Conservation (phyloP, 2,329 filamentous ascomycete genomes). For the Tolypocladium ophioglossoides region DNA sequence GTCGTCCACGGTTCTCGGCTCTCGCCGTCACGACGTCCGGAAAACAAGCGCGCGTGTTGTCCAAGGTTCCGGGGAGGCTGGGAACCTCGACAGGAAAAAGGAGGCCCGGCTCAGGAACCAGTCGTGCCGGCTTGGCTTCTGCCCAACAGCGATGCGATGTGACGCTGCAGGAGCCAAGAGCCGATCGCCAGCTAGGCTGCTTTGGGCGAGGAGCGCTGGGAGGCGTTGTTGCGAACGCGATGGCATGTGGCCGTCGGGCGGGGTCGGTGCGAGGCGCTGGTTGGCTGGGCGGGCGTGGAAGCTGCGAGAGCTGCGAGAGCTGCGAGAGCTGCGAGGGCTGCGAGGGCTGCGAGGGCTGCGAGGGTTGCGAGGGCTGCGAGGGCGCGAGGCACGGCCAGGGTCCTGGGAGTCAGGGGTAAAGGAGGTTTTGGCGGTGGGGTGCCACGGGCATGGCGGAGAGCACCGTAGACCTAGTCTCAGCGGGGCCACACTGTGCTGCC, state of each 20-base stretch:
- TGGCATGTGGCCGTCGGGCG: slow-evolving; percentile 7
- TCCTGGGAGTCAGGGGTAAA: slow-evolving; percentile 9
- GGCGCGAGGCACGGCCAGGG: slow-evolving; percentile 6
- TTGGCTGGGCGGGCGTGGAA: slow-evolving; percentile 3
- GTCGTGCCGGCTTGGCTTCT: background rate
- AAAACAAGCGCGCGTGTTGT: no score
- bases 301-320: slow-evolving; percentile 3
- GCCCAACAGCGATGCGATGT: background rate
- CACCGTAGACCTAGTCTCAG: background rate
- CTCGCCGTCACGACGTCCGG: background rate
- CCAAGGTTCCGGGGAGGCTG: background rate
- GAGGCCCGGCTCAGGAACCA: background rate
- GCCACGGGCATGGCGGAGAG: background rate
- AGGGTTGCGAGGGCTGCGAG: no score
- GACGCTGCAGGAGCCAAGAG: background rate
- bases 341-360: no score
- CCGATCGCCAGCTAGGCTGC: slow-evolving; percentile 5
- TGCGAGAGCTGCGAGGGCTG: no score
- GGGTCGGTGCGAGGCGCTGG: slow-evolving; percentile 4
- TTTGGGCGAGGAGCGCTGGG: slow-evolving; percentile 1
- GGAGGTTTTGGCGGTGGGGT: slow-evolving; percentile 3
- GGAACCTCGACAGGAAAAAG: background rate
- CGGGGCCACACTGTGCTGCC: background rate
- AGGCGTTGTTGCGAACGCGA: background rate
- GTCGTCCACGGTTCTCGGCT: background rate